Percentiles rank a stretch among this genome's conserved stretches.
These are phyloP conservation scores for Blastobotrys buckinghamii DNA, from an alignment of 1,139 yeast species.

Conservation along the genomic window DNA sequence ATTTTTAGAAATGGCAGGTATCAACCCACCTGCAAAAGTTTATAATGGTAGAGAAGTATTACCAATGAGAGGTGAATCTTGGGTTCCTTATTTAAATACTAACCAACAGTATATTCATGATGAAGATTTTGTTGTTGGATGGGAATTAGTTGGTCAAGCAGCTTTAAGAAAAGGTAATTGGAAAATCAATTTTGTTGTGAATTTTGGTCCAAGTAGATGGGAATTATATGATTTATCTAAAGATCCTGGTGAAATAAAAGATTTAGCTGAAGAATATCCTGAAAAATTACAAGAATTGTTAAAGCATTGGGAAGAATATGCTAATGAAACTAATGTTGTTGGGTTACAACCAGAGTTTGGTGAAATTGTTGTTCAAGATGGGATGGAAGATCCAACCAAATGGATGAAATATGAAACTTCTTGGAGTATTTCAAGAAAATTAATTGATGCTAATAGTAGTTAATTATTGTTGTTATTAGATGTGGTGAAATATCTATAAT, in stretches of 20 bases:
- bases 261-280: conserved; percentile 36
- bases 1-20: conserved; percentile 42
- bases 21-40: conserved; percentile 39
- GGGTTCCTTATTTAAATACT: conserved; percentile 7
- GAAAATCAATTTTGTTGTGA: conserved; percentile 46
- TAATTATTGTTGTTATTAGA: too few relatives aligned
- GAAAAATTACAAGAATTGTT: conserved; percentile 38
- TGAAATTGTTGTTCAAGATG: neutral
- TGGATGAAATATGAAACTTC: conserved; percentile 7
- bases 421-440: neutral
- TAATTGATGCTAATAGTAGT: neutral
- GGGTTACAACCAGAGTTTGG: conserved; percentile 4
- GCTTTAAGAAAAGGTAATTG: conserved; percentile 48
- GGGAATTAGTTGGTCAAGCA: conserved; percentile 54
- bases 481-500: too few relatives aligned
- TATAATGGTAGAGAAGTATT: conserved; percentile 40
- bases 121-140: conserved; percentile 47
- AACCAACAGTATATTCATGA: conserved; percentile 30
- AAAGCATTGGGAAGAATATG: conserved; percentile 48
- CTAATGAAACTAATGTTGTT: conserved; percentile 47
- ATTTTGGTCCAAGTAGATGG: conserved; percentile 45
- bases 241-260: conserved; percentile 47
- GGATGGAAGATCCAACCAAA: neutral
- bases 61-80: conserved; percentile 39
- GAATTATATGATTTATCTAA: conserved; percentile 40